phyloP scores from a whole-genome alignment of 2,329 filamentous ascomycete species.

The Alternaria sp. region DNA sequence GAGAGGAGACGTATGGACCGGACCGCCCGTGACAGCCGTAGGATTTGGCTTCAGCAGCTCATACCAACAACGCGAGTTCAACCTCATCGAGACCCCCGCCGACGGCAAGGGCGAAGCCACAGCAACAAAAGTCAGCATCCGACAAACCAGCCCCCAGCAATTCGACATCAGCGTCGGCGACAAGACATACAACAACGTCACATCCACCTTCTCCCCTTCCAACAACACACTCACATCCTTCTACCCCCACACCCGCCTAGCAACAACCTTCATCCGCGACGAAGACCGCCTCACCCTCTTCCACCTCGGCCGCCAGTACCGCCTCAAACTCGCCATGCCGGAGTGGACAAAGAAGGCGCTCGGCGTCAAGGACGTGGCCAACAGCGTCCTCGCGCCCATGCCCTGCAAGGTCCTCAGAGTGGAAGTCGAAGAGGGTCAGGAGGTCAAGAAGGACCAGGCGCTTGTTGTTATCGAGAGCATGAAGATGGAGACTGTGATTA shows the following conservation, averaged over 20 bases:
- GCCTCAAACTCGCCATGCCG: slow-evolving; percentile 64
- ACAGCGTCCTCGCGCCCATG: slow-evolving; percentile 92
- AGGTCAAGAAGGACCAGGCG: slow-evolving; percentile 82
- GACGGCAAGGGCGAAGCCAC: slow-evolving; percentile 50
- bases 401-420: slow-evolving; percentile 95
- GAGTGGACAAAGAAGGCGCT: slow-evolving; percentile 87
- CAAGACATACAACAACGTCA: slow-evolving; percentile 51
- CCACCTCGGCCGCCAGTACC: slow-evolving; percentile 67
- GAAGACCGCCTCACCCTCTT: slow-evolving; percentile 75
- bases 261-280: slow-evolving; percentile 75
- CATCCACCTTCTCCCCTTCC: slow-evolving; percentile 54
- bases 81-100: slow-evolving; percentile 56
- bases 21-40: slow-evolving; percentile 44
- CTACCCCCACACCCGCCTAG: slow-evolving; percentile 80
- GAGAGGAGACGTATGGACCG: slow-evolving; percentile 51
- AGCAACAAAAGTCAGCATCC: slow-evolving; percentile 56
- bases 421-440: slow-evolving; percentile 81
- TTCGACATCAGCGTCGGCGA: slow-evolving; percentile 59
- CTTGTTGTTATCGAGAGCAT: slow-evolving; percentile 72
- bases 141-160: slow-evolving; percentile 57
- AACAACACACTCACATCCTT: slow-evolving; percentile 69
- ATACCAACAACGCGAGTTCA: slow-evolving; percentile 68
- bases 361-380: slow-evolving; percentile 78
- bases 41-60: slow-evolving; percentile 61
- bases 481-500: slow-evolving; percentile 64